Conservation (phyloP, 495 filamentous ascomycete genomes). For the Penicillium diatomitis region DNA sequence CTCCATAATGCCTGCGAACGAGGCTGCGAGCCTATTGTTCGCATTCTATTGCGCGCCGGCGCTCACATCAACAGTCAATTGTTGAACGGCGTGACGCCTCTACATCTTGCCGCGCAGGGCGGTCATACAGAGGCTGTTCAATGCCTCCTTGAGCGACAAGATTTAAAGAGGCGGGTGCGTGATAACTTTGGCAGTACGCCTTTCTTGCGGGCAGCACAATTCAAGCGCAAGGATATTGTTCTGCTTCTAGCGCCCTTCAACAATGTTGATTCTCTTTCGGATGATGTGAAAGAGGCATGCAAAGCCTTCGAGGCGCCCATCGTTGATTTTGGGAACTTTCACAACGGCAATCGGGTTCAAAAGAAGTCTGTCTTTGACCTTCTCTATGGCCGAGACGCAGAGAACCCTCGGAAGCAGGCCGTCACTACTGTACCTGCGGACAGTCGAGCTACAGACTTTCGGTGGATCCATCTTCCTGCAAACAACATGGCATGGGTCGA, state of each 20-base stretch:
- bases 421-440: conserved; percentile 46
- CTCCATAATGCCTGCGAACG: conserved; percentile 56
- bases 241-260: conserved; percentile 47
- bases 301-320: conserved; percentile 57
- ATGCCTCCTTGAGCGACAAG: conserved; percentile 38
- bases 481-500: conserved; percentile 55
- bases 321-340: conserved; percentile 60
- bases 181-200: conserved; percentile 57
- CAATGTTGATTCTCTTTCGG: conserved; percentile 40
- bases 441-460: conserved; percentile 46
- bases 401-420: conserved; percentile 41
- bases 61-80: conserved; percentile 48
- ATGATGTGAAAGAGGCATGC: conserved; percentile 47
- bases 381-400: conserved; percentile 50
- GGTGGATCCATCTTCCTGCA: conserved; percentile 64
- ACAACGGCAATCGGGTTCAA: conserved; percentile 50
- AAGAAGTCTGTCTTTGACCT: conserved; percentile 49
- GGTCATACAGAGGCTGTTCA: conserved; percentile 50
- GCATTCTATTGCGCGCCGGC: conserved; percentile 38
- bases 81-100: conserved; percentile 51
- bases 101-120: conserved; percentile 54
- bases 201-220: conserved; percentile 51
- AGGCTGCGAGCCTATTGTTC: conserved; percentile 41
- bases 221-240: conserved; percentile 48
- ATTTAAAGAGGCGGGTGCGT: conserved; percentile 37